Base-by-base conservation (phyloP, 2,329 filamentous ascomycete species). In the Diaporthe citrichinensis region DNA sequence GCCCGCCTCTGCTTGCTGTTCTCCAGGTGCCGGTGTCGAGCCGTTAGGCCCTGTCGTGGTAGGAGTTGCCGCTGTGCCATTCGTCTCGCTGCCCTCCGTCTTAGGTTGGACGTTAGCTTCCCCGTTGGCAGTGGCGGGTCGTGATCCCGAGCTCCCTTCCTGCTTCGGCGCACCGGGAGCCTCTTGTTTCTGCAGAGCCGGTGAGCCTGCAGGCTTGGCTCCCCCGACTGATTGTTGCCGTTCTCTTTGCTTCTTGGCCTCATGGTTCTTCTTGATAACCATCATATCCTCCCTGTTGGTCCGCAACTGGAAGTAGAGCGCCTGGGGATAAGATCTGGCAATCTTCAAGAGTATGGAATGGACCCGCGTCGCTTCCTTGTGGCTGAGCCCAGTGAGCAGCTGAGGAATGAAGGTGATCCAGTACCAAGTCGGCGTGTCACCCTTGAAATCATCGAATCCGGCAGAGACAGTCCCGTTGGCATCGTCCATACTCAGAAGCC, bases 381-480 rank as follows among this genome's bases (percentile, higher is more conserved):
- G 93, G 2, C 94, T 95, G 69, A 99, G 89, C 71, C 96, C 97
- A 58, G 95, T 96, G 44, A 99, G 91, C 57, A 99, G 90, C 84
- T 99, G 97, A 25, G 97, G 97, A 78, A 99, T 98, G 83, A 98
- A 99, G 0, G 96, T 98, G 79, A 98, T 98, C 97, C 97, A 99
- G 86, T 98, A 99, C 97, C 97, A 99, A 17, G 98, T 95, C 0
- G 96, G 95, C 2, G 95, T 98, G 80, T 99, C 97, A 71, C 97
- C 97, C 87, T 98, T 98, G 87, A 97, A 99, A 79, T 96, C 95
- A 78, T 98, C 95, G 79, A 98, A 99, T 17, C 96, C 95, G 79
- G 92, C 89, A 0, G 95, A 94, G 76, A 99, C 93, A 51, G 91
- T 93, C 17, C 95, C 95, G 81, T 95, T 95, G 0, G 94, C 89